Base-by-base conservation (phyloP, 2,329 filamentous ascomycete species). In the Fusarium floridanum region DNA sequence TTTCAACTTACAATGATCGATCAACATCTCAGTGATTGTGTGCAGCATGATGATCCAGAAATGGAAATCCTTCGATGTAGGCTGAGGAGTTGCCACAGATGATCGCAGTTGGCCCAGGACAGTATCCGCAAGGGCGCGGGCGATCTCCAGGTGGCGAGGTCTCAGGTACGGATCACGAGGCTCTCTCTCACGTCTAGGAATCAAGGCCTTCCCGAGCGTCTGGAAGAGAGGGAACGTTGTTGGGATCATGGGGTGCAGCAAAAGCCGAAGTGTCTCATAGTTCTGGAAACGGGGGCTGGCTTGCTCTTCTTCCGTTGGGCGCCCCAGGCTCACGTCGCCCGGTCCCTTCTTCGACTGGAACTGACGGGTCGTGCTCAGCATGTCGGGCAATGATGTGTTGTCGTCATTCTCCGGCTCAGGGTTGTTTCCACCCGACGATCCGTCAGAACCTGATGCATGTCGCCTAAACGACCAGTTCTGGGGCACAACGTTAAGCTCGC, bases 141-240 rank as follows among this genome's bases (percentile, higher is more conserved):
- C 88, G 59, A 92, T 84, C 63, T 85, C 84, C 39, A 89, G 76
- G 70, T 92, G 90, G 66, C 88, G 85, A 63, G 85, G 84, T 72
- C 89, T 83, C 65, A 86, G 78, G 74, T 87, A 92, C 3, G 85
- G 78, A 76, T 98, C 95, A 32, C 90, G 88, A 41, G 82, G 80
- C 32, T 80, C 79, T 36, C 79, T 75, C 71, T 91, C 91, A 60
- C 95, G 91, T 68, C 94, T 93, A 50, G 91, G 91, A 5, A 97
- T 87, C 24, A 98, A 86, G 17, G 93, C 90, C 81, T 95, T 97
- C 14, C 96, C 96, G 50, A 98, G 86, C 2, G 91, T 92, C 79
- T 97, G 94, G 80, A 98, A 93, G 76, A 98, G 93, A 0, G 93
- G 92, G 20, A 94, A 93, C n/a, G 95, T 93, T 4, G 92, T 92